Evolutionary conservation across 331 rosid species (phyloP).

Genomic region (Arachis monticola): DNA sequence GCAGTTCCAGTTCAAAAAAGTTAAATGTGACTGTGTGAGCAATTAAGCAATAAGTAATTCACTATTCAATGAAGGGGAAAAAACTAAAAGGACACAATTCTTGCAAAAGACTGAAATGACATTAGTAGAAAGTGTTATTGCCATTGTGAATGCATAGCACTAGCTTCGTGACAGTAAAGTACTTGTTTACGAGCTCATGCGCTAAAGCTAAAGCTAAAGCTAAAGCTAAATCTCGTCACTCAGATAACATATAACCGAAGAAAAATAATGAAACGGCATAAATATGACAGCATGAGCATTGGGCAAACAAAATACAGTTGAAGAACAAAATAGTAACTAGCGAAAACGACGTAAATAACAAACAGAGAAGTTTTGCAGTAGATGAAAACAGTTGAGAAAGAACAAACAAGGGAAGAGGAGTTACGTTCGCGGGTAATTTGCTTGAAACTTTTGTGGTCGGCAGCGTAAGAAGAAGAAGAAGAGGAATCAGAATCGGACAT

Average conservation of each 20-base stretch:
- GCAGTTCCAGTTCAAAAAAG: constrained; percentile 28
- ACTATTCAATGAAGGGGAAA: background rate
- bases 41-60: background rate
- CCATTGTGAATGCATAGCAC: background rate
- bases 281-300: background rate
- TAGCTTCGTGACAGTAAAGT: constrained; percentile 19
- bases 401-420: constrained; percentile 24
- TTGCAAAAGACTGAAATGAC: constrained; percentile 15
- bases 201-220: background rate
- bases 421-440: constrained; percentile 92
- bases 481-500: constrained; percentile 89
- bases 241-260: background rate
- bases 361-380: background rate
- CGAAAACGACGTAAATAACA: background rate
- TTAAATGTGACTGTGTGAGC: constrained; percentile 13
- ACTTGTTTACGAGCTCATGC: constrained; percentile 10
- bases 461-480: constrained; percentile 59
- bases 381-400: background rate
- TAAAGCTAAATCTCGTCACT: background rate
- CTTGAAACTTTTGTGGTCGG: constrained; percentile 72
- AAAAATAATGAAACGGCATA: background rate
- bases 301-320: background rate
- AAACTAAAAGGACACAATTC: constrained; percentile 8
- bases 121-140: background rate
- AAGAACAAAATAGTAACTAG: no score